phyloP scores from a whole-genome alignment of 352 stramenopile species.

The Lagenidium sp. region DNA sequence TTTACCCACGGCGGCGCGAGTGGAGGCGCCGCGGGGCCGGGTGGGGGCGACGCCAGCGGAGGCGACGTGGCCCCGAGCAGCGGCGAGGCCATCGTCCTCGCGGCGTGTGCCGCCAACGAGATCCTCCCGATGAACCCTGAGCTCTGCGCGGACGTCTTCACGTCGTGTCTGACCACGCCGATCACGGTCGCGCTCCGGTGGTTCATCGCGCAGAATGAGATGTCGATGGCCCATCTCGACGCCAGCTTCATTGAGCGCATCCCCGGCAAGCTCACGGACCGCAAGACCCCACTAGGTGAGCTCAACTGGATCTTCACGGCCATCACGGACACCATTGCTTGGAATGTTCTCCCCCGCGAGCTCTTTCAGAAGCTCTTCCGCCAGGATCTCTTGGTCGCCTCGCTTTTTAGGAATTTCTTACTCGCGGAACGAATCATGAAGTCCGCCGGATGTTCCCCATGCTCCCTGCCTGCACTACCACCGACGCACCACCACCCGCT shows the following conservation, averaged over 20 bases:
- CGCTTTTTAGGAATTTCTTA: constrained; percentile 98
- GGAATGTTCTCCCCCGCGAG: constrained; percentile 94
- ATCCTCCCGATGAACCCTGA: constrained; percentile 95
- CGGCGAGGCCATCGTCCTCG: constrained; percentile 95
- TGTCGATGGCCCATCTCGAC: constrained; percentile 84
- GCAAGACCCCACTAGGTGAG: constrained; percentile 93
- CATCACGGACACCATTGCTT: constrained; percentile 99
- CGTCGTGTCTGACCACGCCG: constrained; percentile 98
- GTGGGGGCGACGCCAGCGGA: too few species aligned
- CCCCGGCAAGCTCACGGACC: constrained; percentile 90
- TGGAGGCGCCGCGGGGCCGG: too few species aligned
- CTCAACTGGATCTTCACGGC: constrained; percentile 99
- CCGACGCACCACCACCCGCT: constrained; percentile 95
- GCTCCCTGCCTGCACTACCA: constrained; percentile 92
- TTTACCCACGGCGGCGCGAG: constrained; percentile 49
- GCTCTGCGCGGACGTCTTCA: constrained; percentile 99
- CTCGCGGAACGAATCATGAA: constrained; percentile 97
- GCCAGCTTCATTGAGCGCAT: constrained; percentile 85
- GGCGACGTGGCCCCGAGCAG: too few species aligned
- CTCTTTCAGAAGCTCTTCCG: constrained; percentile 99
- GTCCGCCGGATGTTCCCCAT: constrained; percentile 69
- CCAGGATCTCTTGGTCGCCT: constrained; percentile 98
- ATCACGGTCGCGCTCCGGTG: constrained; percentile 97
- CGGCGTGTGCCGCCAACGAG: constrained; percentile 91
- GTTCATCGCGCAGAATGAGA: constrained; percentile 94